Base-by-base conservation (phyloP, 2,329 filamentous ascomycete genomes). In the Aspergillus fischeri region DNA sequence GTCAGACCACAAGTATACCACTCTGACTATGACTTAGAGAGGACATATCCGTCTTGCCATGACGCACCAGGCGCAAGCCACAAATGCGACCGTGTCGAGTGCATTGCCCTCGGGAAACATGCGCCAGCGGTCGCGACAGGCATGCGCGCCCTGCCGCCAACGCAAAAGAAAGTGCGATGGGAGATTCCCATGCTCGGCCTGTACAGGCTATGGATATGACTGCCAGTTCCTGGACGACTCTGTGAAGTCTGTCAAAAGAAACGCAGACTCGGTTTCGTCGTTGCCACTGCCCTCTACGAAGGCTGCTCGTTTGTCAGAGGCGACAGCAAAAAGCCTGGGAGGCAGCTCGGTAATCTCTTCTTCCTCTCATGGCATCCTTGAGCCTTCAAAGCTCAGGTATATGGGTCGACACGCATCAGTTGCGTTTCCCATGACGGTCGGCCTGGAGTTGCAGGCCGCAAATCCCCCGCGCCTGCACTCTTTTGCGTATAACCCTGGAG, bases 381-480 rank as follows among this genome's bases (percentile, higher is more conserved):
- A 69, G 51, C 67, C 70, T 1, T 67, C 60, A 14, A 73, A 71
- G 55, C 63, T 63, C 28, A 60, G 71, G 20, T 72, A 70, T 50
- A 63, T 71, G 51, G 69, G 67, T 4, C 63, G 63, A 9, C 65
- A 71, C 38, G 71, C 70, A 21, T 66, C 70, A 2, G 64, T 73
- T 49, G 71, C 70, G 6, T 73, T 73, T 44, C 69, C 73, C 1
- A 63, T 66, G 28, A 66, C 59, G 50, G 62, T 75, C 14, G 72
- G 70, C 17, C 51, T 70, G 25, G 64, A 68, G 42, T 52, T 76
- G 41, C 67, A 70, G 49, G 64, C 72, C 8, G 48, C 62, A 1
- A 68, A 68, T 9, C 70, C 70, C n/a, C 72, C 71, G 5, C 65
- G 70, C 24, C 56, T 75, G 17, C 73, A 75, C 54, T 73, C 71